phyloP scores from a whole-genome alignment of 441 rosid genomes.

The Croton laevigatus region DNA sequence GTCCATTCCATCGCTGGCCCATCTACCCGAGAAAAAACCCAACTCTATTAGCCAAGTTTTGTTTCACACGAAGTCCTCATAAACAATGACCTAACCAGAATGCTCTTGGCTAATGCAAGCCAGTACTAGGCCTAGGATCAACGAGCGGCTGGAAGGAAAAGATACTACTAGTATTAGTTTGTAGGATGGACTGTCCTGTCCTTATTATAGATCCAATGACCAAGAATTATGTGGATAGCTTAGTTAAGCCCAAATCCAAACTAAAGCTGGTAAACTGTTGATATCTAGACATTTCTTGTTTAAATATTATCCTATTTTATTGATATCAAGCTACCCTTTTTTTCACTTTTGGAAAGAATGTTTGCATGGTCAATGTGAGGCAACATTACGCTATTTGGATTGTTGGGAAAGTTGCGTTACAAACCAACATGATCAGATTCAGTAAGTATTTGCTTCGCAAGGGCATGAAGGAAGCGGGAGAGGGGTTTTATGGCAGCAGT shows the following conservation, averaged over 20 bases:
- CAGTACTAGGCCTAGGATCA: neutral
- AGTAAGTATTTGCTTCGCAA: slow-evolving; percentile 43
- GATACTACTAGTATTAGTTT: too few species aligned
- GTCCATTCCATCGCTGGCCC: neutral
- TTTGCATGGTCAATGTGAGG: neutral
- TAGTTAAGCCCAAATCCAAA: neutral
- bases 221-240: neutral
- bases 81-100: neutral
- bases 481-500: slow-evolving; percentile 52
- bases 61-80: too few species aligned
- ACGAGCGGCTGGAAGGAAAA: neutral
- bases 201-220: neutral
- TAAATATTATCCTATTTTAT: neutral
- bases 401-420: neutral
- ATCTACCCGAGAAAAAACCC: neutral
- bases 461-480: slow-evolving; percentile 39
- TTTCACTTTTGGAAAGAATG: neutral
- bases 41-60: neutral
- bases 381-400: neutral
- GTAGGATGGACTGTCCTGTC: neutral
- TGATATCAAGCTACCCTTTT: neutral
- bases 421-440: slow-evolving; percentile 24
- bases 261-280: neutral
- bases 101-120: neutral
- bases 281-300: neutral